A percentile compares a stretch with the other conserved stretches of the same genome.
Conservation (phyloP, 345 rosid species). For the Cardamine chenopodiifolia region DNA sequence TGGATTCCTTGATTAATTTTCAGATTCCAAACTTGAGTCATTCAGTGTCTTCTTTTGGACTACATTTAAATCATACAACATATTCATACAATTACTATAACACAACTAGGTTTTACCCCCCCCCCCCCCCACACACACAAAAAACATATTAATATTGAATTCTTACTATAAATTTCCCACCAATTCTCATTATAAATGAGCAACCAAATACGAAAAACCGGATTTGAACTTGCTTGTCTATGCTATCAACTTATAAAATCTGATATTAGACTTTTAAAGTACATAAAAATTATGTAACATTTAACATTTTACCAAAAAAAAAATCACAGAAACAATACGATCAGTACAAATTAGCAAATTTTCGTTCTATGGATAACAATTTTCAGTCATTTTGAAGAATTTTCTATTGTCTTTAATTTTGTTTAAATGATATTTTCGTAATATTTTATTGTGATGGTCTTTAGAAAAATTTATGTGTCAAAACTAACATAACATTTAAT, state of each 20-base stretch:
- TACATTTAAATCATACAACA: constrained; percentile 5
- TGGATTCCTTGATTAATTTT: constrained; percentile 9
- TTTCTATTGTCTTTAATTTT: not conserved
- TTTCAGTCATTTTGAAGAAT: not conserved
- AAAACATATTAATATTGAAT: not conserved
- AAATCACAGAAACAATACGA: not conserved
- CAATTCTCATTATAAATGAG: not conserved
- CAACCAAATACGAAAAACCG: not conserved
- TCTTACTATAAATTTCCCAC: too few species aligned
- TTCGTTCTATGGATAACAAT: not conserved
- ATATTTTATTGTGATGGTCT: not conserved
- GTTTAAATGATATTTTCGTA: not conserved
- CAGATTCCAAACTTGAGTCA: not conserved
- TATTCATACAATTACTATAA: not conserved
- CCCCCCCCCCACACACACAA: too few species aligned
- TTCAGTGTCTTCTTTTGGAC: constrained; percentile 4
- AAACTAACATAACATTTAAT: not conserved
- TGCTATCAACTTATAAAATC: not conserved
- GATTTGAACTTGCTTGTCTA: constrained; percentile 1
- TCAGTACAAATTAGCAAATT: not conserved
- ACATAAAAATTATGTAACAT: not conserved
- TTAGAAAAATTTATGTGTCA: not conserved
- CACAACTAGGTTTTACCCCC: not conserved
- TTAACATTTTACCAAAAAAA: too few species aligned
- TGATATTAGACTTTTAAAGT: not conserved